Base-by-base conservation (phyloP, 768 basidiomycete species). In the Psilocybe subaeruginosa region DNA sequence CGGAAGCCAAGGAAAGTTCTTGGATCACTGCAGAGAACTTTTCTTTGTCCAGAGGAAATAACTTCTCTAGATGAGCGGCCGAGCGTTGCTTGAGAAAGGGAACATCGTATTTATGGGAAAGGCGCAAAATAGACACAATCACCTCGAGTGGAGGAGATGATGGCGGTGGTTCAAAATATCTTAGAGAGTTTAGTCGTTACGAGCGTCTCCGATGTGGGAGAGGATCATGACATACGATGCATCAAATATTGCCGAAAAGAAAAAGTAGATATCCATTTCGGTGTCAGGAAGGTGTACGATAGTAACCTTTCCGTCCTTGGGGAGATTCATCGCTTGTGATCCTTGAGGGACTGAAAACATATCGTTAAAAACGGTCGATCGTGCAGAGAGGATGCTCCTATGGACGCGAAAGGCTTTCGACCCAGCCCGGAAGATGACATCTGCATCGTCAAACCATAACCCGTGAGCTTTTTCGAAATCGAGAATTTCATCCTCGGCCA, bases 361-460 rank as follows among this genome's bases (percentile, higher is more conserved):
- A 33, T 56, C 55, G 9, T 31, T 27, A 23, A 56, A 56, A 12
- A 56, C 43, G 7, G 39, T 37, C 1, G 55, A 56, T 29, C 41
- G 41, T 7, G 43, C 23, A 12, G 55, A 56, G 31, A 56, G 45
- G 5, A 56, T 30, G 19, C 55, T 29, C 30, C 55, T 41, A 31
- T 45, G 29, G 14, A 56, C 41, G 2, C 55, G n/a, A 31, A 56
- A 56, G 8, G 23, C 11, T 4, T 30, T 46, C n/a, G 9, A 27
- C n/a, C 55, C 55, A 30, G 55, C 43, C 1, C 30, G 27, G 23
- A 48, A 56, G 5, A 56, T 31, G 6, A 48, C 43, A 19, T 56
- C 55, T 46, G 55, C 55, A 19, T 56, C 55, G 4, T 56, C 55
- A 11, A 56, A 56, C 55, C 55, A 56, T n/a, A 56, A 43, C 27